Conservation (phyloP, 2,329 filamentous ascomycete species). For the Lecanicillium sp. region DNA sequence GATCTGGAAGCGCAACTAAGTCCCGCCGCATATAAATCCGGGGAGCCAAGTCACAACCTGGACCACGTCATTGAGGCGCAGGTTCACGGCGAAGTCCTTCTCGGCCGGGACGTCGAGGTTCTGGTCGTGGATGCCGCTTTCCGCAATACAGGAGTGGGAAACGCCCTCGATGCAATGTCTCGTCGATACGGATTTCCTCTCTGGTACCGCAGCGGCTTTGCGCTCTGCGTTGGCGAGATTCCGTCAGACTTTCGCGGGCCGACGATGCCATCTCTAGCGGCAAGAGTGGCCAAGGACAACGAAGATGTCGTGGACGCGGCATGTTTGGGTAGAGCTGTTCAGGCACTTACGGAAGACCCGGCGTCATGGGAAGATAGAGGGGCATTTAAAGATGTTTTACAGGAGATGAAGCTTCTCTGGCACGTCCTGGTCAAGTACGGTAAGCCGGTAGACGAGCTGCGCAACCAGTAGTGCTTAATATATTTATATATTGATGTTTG, state of each 20-base stretch:
- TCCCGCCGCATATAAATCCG: too few species aligned
- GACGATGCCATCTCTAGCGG: constrained; percentile 17
- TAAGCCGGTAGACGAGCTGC: too few species aligned
- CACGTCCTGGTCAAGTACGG: constrained; percentile 17
- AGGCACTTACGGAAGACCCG: not conserved
- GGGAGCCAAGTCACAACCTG: constrained; percentile 15
- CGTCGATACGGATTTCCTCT: constrained; percentile 16
- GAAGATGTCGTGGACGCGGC: constrained; percentile 10
- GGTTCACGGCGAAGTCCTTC: constrained; percentile 17
- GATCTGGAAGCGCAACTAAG: too few species aligned
- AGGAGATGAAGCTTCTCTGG: constrained; percentile 16
- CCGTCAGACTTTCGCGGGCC: constrained; percentile 18
- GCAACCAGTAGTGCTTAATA: too few species aligned
- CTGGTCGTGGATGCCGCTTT: constrained; percentile 19
- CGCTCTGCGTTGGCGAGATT: constrained; percentile 3
- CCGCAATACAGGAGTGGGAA: constrained; percentile 9
- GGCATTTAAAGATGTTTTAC: constrained; percentile 9
- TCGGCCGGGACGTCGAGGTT: constrained; percentile 17
- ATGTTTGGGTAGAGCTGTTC: constrained; percentile 1
- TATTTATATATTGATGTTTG: too few species aligned
- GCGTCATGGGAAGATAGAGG: constrained; percentile 9
- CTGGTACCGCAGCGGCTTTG: constrained; percentile 14
- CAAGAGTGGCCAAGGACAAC: constrained; percentile 4
- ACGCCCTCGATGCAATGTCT: constrained; percentile 10
- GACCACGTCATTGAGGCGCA: constrained; percentile 20